Percentiles rank a stretch among this genome's conserved stretches.
Evolutionary conservation across 495 filamentous ascomycete genomes (phyloP).

Genomic region (Hypomontagnella monticulosa): DNA sequence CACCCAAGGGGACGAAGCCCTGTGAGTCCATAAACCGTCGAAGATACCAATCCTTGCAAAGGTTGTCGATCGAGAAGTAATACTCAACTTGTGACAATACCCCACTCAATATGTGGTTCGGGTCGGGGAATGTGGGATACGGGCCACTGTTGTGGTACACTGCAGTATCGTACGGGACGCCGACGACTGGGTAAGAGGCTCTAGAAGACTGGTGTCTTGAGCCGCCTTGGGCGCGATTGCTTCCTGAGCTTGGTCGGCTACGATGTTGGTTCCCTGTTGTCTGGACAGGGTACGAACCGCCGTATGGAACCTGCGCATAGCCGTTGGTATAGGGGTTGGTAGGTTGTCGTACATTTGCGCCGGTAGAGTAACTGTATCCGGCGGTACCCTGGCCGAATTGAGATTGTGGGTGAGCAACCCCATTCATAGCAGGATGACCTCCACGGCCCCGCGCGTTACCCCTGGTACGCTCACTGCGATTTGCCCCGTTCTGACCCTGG

Average conservation of each 20-base stretch:
- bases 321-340: conserved; percentile 51
- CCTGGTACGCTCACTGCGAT: conserved; percentile 38
- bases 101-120: conserved; percentile 58
- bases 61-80: conserved; percentile 96
- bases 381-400: conserved; percentile 32
- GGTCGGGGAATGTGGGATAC: conserved; percentile 68
- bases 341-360: conserved; percentile 59
- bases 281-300: conserved; percentile 30
- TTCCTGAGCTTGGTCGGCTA: conserved; percentile 35
- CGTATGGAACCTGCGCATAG: conserved; percentile 46
- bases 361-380: conserved; percentile 31
- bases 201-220: conserved; percentile 39
- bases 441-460: conserved; percentile 41
- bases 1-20: conserved; percentile 82
- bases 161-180: conserved; percentile 60
- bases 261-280: conserved; percentile 26
- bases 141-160: conserved; percentile 69
- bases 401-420: conserved; percentile 32
- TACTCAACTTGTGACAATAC: conserved; percentile 80
- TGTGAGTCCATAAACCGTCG: conserved; percentile 92
- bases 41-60: conserved; percentile 92
- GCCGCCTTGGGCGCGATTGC: conserved; percentile 32
- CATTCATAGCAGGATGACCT: conserved; percentile 32
- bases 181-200: conserved; percentile 39
- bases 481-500: conserved; percentile 31